Conservation (phyloP, 164 flowering plant species). For the Hamamelis virginiana region DNA sequence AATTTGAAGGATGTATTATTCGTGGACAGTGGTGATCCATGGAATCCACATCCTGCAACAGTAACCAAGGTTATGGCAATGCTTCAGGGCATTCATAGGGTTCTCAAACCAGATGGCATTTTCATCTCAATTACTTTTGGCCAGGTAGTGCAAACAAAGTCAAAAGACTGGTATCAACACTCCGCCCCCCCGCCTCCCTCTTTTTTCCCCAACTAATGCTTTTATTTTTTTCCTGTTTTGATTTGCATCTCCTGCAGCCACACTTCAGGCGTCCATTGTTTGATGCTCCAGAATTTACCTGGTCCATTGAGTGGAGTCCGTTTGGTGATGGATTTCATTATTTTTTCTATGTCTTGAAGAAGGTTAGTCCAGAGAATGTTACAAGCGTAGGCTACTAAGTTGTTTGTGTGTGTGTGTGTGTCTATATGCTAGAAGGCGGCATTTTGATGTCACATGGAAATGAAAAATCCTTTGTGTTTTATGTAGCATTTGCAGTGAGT, state of each 20-base stretch:
- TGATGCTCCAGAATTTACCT: constrained; percentile 61
- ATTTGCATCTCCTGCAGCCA: constrained; percentile 54
- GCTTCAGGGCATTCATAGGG: constrained; percentile 79
- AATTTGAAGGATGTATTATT: constrained; percentile 88
- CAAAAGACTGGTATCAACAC: background rate
- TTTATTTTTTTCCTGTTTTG: background rate
- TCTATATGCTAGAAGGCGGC: background rate
- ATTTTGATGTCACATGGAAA: background rate
- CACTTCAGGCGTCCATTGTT: constrained; percentile 89
- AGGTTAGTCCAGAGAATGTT: constrained; percentile 47
- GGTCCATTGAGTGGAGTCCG: constrained; percentile 84
- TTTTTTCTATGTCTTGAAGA: constrained; percentile 72
- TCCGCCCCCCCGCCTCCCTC: too few species aligned
- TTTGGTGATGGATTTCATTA: constrained; percentile 94
- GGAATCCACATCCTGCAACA: constrained; percentile 76
- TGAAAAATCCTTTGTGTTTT: background rate
- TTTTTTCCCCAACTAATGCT: background rate
- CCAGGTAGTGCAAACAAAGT: constrained; percentile 51
- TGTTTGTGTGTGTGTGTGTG: background rate
- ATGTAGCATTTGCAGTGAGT: background rate
- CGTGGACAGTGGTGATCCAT: constrained; percentile 95
- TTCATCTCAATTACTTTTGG: constrained; percentile 91
- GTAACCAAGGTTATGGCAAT: constrained; percentile 64
- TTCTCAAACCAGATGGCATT: constrained; percentile 73
- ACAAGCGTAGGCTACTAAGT: background rate